Base-by-base conservation (phyloP, 495 filamentous ascomycete species). In the Tetracladium setigerum region DNA sequence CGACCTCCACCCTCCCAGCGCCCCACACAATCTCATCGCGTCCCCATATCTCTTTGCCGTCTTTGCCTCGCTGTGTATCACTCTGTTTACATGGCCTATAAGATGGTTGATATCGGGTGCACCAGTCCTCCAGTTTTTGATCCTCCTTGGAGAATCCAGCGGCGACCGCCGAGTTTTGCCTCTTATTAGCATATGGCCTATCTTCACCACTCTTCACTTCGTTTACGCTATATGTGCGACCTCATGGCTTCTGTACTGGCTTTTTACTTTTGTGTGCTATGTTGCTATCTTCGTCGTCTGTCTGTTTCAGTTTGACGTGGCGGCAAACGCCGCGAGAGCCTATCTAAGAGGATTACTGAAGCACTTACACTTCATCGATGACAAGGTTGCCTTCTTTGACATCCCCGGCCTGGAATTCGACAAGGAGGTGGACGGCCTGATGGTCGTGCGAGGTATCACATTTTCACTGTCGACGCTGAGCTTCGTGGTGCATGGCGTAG, bases 371-470 rank as follows among this genome's bases (percentile, higher is more conserved):
- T 66, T 68, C 44, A 64, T 65, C 40, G 57, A 58, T 24, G 64
- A 68, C 44, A 66, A 61, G 42, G 57, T 68, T 43, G 60, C 60
- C 5, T 60, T 66, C 40, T 68, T 68, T 49, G 53, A 65, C 36
- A 54, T 68, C 13, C 65, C 65, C 4, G 65, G 62, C 2, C 42
- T 68, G 36, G 65, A 68, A 44, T 61, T 68, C 32, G 65, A 68
- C 38, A 66, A 58, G 0, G 64, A 67, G 27, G 59, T 63, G 2
- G 49, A 61, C 33, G 63, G 63, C 5, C 46, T 68, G 17, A 52
- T 68, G 36, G 60, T 65, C 5, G 46, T 68, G 22, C 51, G 65
- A 15, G 65, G 65, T 1, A 30, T 64, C 17, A 64, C 63, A 0
- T 61, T 68, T 22, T 62, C 58, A 9, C 49, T 66, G 3, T 62